Evolutionary conservation across 345 rosid genomes (phyloP), one percentile per base, ranked within the genome.

Genomic region (Eucalyptus pauciflora): DNA sequence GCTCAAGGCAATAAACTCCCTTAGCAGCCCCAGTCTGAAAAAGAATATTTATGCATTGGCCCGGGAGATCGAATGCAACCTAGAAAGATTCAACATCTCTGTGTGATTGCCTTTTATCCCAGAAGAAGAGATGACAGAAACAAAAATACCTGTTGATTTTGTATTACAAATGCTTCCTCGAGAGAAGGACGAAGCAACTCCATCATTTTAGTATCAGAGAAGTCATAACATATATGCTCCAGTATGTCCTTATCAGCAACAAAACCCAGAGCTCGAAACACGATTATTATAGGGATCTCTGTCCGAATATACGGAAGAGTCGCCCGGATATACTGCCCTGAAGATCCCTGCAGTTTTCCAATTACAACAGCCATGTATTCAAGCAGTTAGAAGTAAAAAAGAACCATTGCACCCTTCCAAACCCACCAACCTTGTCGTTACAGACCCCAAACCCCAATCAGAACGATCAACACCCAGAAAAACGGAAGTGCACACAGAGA

Each of bases 111-210:
- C 29, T 76, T 60, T 27, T 76, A 76, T 76, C 48, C 29, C 48
- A 76, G 83, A 20, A 76, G 85, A 76, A 76, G 48, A 76, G 85
- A 0, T 41, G 48, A 41, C 48, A 33, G 85, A 20, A 24, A 7
- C 24, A 81, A 48, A 50, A 50, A 60, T 71, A 97, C 99, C 99
- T 95, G 99, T 90, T 98, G 99, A 91, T 95, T 97, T 93, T 97
- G 99, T 91, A 98, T 97, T 31, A 98, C 99, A 87, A 98, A 98
- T 64, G 99, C 99, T 91, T 98, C 99, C 94, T 98, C 99, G 29
- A 97, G 92, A 87, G 99, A 98, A 87, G 99, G 99, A 62, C 98
- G 96, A 91, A 98, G 99, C 92, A 98, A 91, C 91, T 98, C 99
- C 99, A 98, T 98, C 99, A 98, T 97, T 90, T 95, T 96, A 86